Base-by-base conservation (phyloP, 106 monocot species). In the Narthecium ossifragum region DNA sequence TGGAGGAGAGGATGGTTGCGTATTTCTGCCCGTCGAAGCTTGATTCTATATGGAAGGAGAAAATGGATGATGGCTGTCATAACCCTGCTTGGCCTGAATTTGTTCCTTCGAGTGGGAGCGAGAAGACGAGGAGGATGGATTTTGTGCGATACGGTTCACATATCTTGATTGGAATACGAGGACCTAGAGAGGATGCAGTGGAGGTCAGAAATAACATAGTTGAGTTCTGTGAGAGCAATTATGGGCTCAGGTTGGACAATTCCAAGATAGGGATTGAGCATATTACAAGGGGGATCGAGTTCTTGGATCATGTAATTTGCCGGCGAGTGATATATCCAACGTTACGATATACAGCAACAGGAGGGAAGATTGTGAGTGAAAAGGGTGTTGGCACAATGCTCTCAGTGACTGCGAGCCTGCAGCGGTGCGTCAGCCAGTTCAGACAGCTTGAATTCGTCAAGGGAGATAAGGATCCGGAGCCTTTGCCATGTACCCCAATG, bases 51-150 rank as follows among this genome's bases (percentile, higher is more conserved):
- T 88, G 93, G 93, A 93, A 59, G 65, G 81, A 93, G 23, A 77
- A 79, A 4, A 75, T 77, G 18, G 51, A 69, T 39, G 89, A 90
- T 15, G 80, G 90, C 22, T 84, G 81, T 51, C 94, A 90, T 47
- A 90, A 96, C 45, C 94, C 94, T 3, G 77, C 90, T 2, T 90
- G 94, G 94, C 94, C 90, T 1, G 94, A 96, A 68, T 96, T 96
- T 60, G 90, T 90, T 27, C 94, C 94, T 0, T 47, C 94, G 0
- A 73, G 78, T 31, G 90, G 90, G 63, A 75, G 36, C 26, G 83
- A 75, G 52, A 96, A 90, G 78, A 84, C 85, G 0, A 72, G 77
- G 69, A 82, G 70, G 46, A 86, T 96, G 90, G 83, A 96, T 54
- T 96, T 65, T 59, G 63, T 96, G 10, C 78, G 94, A 10, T 84